Evolutionary conservation across 345 rosid species (phyloP).

Genomic region (Arabidopsis arenosa): DNA sequence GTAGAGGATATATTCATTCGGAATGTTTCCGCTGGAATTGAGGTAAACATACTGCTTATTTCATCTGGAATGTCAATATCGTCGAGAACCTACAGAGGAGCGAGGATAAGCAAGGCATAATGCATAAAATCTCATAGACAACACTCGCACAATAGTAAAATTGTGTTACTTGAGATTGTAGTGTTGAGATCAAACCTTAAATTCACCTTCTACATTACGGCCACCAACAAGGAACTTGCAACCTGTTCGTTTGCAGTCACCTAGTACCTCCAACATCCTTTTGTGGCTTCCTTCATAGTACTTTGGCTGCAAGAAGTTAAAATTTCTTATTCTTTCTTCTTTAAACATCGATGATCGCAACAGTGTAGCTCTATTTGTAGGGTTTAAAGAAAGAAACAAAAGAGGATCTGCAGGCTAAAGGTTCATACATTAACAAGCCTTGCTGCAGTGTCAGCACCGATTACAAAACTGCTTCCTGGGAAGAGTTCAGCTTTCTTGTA

Average conservation of each 20-base stretch:
- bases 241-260: conserved; percentile 70
- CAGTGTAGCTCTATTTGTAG: conserved; percentile 2
- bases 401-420: background rate
- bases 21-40: conserved; percentile 69
- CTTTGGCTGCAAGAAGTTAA: conserved; percentile 63
- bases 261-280: conserved; percentile 74
- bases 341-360: background rate
- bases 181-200: conserved; percentile 55
- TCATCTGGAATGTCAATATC: conserved; percentile 73
- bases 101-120: conserved; percentile 10
- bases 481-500: conserved; percentile 93
- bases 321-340: background rate
- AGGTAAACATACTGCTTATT: conserved; percentile 65
- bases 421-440: conserved; percentile 77
- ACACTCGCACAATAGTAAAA: background rate
- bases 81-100: conserved; percentile 64
- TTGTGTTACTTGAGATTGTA: background rate
- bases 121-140: background rate
- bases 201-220: conserved; percentile 74
- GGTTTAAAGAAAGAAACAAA: background rate
- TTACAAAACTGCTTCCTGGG: conserved; percentile 89
- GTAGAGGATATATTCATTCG: conserved; percentile 80
- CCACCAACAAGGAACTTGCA: conserved; percentile 89
- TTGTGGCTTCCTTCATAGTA: conserved; percentile 68
- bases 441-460: conserved; percentile 88